phyloP scores from a whole-genome alignment of 1,139 yeast genomes.

The Kurtzmaniella quercitrusa region DNA sequence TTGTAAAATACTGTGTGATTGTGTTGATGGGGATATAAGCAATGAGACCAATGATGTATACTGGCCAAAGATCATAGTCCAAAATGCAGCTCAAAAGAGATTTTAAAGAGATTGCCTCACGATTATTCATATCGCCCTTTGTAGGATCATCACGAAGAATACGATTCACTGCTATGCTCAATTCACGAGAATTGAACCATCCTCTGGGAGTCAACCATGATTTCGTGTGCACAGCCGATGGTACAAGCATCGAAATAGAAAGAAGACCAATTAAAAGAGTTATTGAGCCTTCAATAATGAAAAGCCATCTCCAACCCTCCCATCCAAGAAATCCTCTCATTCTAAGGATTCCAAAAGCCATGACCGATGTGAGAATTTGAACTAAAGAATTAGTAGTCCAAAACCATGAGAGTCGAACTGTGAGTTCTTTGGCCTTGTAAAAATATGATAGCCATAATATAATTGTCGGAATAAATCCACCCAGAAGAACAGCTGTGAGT shows the following conservation, averaged over 20 bases:
- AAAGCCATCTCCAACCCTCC: constrained; percentile 65
- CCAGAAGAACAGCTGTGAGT: constrained; percentile 47
- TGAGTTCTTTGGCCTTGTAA: constrained; percentile 48
- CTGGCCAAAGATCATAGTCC: constrained; percentile 61
- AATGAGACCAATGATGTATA: constrained; percentile 48
- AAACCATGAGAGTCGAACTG: constrained; percentile 47
- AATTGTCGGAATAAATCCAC: constrained; percentile 56
- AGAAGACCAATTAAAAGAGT: constrained; percentile 53
- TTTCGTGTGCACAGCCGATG: constrained; percentile 55
- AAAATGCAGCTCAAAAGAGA: constrained; percentile 36
- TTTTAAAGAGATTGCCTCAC: constrained; percentile 46
- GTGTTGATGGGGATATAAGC: constrained; percentile 43
- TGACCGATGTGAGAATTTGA: constrained; percentile 34
- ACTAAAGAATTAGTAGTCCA: constrained; percentile 45
- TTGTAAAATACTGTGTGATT: constrained; percentile 45
- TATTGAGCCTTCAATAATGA: constrained; percentile 58
- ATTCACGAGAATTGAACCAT: constrained; percentile 59
- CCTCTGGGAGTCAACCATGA: constrained; percentile 49
- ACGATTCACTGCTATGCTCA: constrained; percentile 58
- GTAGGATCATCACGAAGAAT: constrained; percentile 65
- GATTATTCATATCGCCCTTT: constrained; percentile 66
- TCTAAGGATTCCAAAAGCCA: constrained; percentile 45
- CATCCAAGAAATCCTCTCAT: constrained; percentile 34
- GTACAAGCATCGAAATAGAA: constrained; percentile 56
- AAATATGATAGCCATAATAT: constrained; percentile 55